Conservation (phyloP, 2,329 filamentous ascomycete genomes). For the Pyricularia pennisetigena region DNA sequence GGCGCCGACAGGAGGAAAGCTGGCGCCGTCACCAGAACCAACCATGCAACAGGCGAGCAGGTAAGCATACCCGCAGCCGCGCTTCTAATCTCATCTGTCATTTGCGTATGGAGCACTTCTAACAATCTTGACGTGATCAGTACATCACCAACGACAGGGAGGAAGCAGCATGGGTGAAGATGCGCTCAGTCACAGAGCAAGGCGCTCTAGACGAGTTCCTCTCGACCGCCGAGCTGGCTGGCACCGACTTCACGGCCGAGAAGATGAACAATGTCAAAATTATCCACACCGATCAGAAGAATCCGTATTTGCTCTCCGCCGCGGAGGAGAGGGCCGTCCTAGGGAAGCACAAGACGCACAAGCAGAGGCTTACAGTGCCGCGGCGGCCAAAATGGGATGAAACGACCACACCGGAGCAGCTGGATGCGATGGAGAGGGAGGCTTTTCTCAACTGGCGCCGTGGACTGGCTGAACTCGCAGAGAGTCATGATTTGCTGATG, state of each 20-base stretch:
- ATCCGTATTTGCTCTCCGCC: conserved; percentile 82
- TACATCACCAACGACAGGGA: conserved; percentile 88
- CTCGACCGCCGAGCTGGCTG: conserved; percentile 90
- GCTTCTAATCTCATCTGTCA: not conserved
- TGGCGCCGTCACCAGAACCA: conserved; percentile 51
- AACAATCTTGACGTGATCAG: conserved; percentile 22
- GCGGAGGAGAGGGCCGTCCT: conserved; percentile 71
- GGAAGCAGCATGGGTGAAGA: conserved; percentile 96
- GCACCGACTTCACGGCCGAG: conserved; percentile 96
- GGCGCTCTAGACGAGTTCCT: conserved; percentile 94
- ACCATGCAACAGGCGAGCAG: conserved; percentile 71
- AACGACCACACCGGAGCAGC: conserved; percentile 69
- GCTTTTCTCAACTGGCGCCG: conserved; percentile 81
- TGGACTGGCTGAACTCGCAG: conserved; percentile 83
- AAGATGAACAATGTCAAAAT: conserved; percentile 99
- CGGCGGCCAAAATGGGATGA: conserved; percentile 83
- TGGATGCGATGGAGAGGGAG: conserved; percentile 71
- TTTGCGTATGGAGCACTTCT: conserved; percentile 6
- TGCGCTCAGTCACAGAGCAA: conserved; percentile 97
- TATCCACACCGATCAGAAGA: conserved; percentile 92
- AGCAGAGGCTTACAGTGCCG: conserved; percentile 72
- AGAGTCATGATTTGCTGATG: conserved; percentile 90
- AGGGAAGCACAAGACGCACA: conserved; percentile 77
- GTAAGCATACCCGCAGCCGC: conserved; percentile 23
- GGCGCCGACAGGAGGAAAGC: conserved; percentile 69